These are phyloP conservation scores for Dothideomycetes sp. DNA, from an alignment of 2,329 filamentous ascomycete species.

Conservation along the genomic window DNA sequence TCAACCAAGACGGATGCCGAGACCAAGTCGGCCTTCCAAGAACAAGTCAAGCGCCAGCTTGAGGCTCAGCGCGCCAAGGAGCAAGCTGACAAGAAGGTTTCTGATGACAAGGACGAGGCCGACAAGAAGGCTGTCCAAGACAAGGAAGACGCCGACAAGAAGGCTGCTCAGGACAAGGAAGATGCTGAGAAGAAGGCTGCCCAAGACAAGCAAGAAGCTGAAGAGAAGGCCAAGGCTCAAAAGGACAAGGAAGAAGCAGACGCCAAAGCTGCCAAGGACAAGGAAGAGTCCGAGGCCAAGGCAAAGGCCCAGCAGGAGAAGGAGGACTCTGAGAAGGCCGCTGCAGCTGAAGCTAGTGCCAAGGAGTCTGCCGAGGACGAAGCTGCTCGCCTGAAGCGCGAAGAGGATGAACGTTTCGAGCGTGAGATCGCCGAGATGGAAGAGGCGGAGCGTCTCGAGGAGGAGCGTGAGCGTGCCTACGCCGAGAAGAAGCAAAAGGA, in stretches of 20 bases:
- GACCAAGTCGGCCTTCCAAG: conserved; percentile 53
- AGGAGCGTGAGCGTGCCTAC: conserved; percentile 63
- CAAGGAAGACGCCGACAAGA: conserved; percentile 48
- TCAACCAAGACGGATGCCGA: conserved; percentile 60
- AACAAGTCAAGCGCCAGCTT: conserved; percentile 54
- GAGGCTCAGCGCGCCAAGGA: conserved; percentile 31
- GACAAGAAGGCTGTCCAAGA: conserved; percentile 18
- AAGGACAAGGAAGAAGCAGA: conserved; percentile 20
- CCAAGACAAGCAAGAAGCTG: conserved; percentile 27
- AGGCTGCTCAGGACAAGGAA: conserved; percentile 35
- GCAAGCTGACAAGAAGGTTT: conserved; percentile 24
- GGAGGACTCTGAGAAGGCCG: conserved; percentile 21
- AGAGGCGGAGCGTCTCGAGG: conserved; percentile 34
- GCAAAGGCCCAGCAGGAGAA: conserved; percentile 28
- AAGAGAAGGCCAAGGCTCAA: conserved; percentile 23
- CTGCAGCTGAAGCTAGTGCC: conserved; percentile 16
- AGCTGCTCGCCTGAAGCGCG: conserved; percentile 24
- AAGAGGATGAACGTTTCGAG: conserved; percentile 37
- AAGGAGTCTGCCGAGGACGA: conserved; percentile 22
- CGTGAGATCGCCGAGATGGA: conserved; percentile 59
- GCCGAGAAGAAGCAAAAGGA: conserved; percentile 61
- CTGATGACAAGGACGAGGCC: conserved; percentile 13
- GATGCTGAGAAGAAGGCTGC: conserved; percentile 16
- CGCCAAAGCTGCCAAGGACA: conserved; percentile 30
- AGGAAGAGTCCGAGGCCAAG: conserved; percentile 23